phyloP scores from a whole-genome alignment of 2,329 filamentous ascomycete genomes.

The Lecanicillium sp. region DNA sequence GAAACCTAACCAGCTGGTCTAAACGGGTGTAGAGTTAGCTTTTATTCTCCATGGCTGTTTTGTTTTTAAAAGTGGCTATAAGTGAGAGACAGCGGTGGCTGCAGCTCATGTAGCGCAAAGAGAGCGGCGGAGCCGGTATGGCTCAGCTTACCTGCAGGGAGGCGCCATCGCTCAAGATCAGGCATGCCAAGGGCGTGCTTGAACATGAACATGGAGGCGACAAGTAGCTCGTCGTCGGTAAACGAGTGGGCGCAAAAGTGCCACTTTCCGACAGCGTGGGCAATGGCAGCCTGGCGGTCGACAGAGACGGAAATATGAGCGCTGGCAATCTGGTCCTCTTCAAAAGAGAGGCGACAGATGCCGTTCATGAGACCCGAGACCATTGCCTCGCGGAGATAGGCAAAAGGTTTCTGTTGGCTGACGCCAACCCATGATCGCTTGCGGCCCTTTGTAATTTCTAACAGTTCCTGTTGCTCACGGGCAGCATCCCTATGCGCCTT shows the following conservation, averaged over 20 bases:
- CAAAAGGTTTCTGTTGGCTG: conserved; percentile 75
- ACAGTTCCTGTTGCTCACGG: conserved; percentile 62
- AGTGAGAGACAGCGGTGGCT: no score
- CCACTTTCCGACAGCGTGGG: conserved; percentile 68
- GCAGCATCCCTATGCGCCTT: conserved; percentile 69
- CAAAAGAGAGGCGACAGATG: conserved; percentile 66
- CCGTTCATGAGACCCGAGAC: conserved; percentile 83
- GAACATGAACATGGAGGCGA: conserved; percentile 80
- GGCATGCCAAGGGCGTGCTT: conserved; percentile 78
- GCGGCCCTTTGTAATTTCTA: conserved; percentile 64
- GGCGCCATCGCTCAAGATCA: conserved; percentile 71
- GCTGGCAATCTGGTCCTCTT: conserved; percentile 52
- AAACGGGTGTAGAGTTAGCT: conserved; percentile 29
- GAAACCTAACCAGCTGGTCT: conserved; percentile 77
- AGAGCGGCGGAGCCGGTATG: background rate
- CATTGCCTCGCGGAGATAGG: conserved; percentile 87
- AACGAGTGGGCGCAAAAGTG: conserved; percentile 85
- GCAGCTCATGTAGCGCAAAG: no score
- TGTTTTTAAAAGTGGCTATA: no score
- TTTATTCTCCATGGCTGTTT: no score
- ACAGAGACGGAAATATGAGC: conserved; percentile 60
- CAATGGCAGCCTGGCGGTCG: conserved; percentile 58
- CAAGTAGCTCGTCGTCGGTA: conserved; percentile 80
- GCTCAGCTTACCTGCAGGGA: conserved; percentile 58
- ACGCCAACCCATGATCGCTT: conserved; percentile 91